Base-by-base conservation (phyloP, 805 yeast genomes). In the Yueomyces sinensis region DNA sequence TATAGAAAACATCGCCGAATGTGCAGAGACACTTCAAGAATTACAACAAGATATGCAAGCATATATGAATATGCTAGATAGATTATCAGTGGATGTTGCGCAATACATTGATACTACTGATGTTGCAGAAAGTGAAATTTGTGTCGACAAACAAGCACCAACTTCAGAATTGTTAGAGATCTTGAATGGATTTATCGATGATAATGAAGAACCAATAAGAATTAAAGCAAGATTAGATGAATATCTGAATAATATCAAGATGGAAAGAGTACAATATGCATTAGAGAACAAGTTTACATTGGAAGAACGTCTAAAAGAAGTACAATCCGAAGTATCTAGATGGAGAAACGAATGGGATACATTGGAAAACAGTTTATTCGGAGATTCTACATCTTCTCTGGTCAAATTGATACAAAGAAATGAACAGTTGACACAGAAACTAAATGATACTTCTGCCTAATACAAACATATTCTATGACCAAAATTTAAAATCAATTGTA, bases 281-380 rank as follows among this genome's bases (percentile, higher is more conserved):
- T 34, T 55, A n/a, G 55, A 52, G 27, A 54, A 54, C 35, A 49
- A 47, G 30, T 42, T 52, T 31, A 33, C 49, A 3, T 33, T 55
- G 27, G 49, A 52, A 32, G 43, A 41, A 13, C 35, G 33, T 9
- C 32, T 54, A 16, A 30, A 39, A 11, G 38, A 39, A 16, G 29
- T 53, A 19, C 47, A 43, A 14, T 45, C 44, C 33, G 58, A 54
- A 29, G 52, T 52, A 3, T 46, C 44, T 9, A 38, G 41, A 13
- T 55, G 60, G 60, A 45, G 51, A 30, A 46, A 42, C 28, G 51
- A 54, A 30, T 48, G 50, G 46, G 50, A 50, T 18, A 41, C 46
- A 18, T 42, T 54, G 19, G 60, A 55, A 32, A 45, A 37, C 35
- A 34, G 48, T 30, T 41, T 55, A 49, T 55, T 55, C 36, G 59